A percentile compares a stretch with the other conserved stretches of the same genome.
Conservation (phyloP, 495 filamentous ascomycete genomes). For the Stereocaulon alpinum region DNA sequence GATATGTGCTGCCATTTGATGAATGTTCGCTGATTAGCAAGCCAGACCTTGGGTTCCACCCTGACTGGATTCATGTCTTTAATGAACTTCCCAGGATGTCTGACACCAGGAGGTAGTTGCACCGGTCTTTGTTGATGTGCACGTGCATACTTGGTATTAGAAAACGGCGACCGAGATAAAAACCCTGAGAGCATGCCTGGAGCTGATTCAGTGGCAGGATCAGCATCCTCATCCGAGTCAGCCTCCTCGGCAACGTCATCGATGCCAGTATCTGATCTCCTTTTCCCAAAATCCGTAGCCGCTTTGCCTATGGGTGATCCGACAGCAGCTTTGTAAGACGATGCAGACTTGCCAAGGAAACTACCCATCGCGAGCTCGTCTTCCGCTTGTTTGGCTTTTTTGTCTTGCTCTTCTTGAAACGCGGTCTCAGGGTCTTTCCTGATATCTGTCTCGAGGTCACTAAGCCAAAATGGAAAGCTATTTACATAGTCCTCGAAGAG, state of each 20-base stretch:
- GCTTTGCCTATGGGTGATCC: constrained; percentile 53
- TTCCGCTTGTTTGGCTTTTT: constrained; percentile 64
- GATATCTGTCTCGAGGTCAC: constrained; percentile 83
- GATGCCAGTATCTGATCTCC: constrained; percentile 20
- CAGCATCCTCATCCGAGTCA: constrained; percentile 34
- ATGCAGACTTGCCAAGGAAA: constrained; percentile 47
- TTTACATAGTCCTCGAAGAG: constrained; percentile 96
- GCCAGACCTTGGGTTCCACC: constrained; percentile 96
- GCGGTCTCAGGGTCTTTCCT: constrained; percentile 82
- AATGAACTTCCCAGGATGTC: constrained; percentile 70
- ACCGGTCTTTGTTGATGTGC: constrained; percentile 34
- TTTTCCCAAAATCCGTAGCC: constrained; percentile 13
- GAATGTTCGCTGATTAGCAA: constrained; percentile 93
- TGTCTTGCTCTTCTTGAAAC: constrained; percentile 83
- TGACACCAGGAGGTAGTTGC: constrained; percentile 72
- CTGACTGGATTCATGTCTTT: constrained; percentile 85
- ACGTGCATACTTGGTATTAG: constrained; percentile 57
- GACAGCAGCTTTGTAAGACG: constrained; percentile 43
- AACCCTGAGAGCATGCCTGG: constrained; percentile 34
- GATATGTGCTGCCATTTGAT: constrained; percentile 96
- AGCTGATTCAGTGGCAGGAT: constrained; percentile 18
- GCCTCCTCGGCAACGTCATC: constrained; percentile 29
- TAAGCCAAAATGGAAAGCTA: constrained; percentile 89
- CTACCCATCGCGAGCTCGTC: constrained; percentile 85
- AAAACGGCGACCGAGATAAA: constrained; percentile 59